phyloP scores from a whole-genome alignment of 73 alveolate genomes.

The Paramecium sonneborni region DNA sequence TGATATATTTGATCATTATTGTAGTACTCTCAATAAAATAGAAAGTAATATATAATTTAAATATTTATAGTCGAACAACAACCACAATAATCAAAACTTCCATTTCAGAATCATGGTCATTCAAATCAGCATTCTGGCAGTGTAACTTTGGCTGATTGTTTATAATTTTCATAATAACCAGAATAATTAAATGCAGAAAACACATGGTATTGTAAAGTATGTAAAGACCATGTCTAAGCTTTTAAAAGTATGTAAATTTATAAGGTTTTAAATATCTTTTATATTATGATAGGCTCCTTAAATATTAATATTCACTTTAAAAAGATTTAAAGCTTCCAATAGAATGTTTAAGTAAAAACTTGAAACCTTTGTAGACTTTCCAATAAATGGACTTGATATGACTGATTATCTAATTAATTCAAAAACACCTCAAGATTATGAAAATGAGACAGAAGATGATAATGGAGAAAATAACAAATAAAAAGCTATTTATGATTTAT shows the following conservation, averaged over 20 bases:
- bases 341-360: constrained; percentile 72
- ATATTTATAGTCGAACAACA: neutral
- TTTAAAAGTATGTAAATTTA: constrained; percentile 68
- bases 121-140: neutral
- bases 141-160: constrained; percentile 30
- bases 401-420: constrained; percentile 63
- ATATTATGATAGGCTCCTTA: constrained; percentile 81
- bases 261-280: constrained; percentile 7
- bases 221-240: constrained; percentile 87
- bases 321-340: constrained; percentile 80
- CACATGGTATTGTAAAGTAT: constrained; percentile 90
- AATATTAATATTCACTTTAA: constrained; percentile 82
- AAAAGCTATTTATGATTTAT: constrained; percentile 73
- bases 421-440: constrained; percentile 57
- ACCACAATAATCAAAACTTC: neutral
- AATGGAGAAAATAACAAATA: constrained; percentile 21
- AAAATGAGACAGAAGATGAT: constrained; percentile 58
- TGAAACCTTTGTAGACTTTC: constrained; percentile 77
- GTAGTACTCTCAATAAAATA: neutral
- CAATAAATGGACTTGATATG: constrained; percentile 70
- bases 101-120: constrained; percentile 6
- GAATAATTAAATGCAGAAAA: constrained; percentile 82
- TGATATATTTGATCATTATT: constrained; percentile 29
- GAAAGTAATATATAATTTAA: neutral
- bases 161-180: constrained; percentile 64